These are phyloP conservation scores for Heracleum sosnowskyi DNA, from an alignment of 129 eudicot genomes.

Conservation along the genomic window DNA sequence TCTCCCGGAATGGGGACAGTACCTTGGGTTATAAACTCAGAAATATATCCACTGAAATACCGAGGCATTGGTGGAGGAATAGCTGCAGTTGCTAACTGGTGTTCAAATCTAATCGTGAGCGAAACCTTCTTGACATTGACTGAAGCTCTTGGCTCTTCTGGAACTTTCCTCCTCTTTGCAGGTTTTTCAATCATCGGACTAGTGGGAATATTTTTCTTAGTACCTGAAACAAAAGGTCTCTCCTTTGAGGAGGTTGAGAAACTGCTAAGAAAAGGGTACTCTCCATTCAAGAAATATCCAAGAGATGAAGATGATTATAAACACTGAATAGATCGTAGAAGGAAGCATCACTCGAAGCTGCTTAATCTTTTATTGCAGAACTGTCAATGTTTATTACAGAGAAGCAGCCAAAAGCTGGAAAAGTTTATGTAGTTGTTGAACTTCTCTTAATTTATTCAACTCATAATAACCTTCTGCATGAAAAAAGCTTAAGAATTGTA, in stretches of 20 bases:
- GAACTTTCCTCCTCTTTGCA: slow-evolving; percentile 12
- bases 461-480: not conserved
- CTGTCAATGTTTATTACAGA: not conserved
- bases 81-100: slow-evolving; percentile 61
- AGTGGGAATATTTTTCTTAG: not conserved
- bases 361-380: not conserved
- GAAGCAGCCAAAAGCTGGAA: not conserved
- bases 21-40: slow-evolving; percentile 83
- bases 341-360: not conserved
- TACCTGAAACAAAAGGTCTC: slow-evolving; percentile 7
- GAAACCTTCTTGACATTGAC: slow-evolving; percentile 52
- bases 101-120: slow-evolving; percentile 53
- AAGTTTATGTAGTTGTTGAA: not conserved
- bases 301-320: not conserved
- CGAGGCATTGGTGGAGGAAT: slow-evolving; percentile 78
- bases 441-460: not conserved
- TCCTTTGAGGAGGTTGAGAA: slow-evolving; percentile 2
- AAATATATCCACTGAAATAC: slow-evolving; percentile 59
- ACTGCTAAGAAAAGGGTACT: not conserved
- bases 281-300: not conserved
- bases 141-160: slow-evolving; percentile 24
- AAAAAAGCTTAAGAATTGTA: not conserved
- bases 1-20: slow-evolving; percentile 89
- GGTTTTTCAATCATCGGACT: slow-evolving; percentile 6
- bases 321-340: not conserved